Conservation (phyloP, 345 rosid species). For the Draba incana region DNA sequence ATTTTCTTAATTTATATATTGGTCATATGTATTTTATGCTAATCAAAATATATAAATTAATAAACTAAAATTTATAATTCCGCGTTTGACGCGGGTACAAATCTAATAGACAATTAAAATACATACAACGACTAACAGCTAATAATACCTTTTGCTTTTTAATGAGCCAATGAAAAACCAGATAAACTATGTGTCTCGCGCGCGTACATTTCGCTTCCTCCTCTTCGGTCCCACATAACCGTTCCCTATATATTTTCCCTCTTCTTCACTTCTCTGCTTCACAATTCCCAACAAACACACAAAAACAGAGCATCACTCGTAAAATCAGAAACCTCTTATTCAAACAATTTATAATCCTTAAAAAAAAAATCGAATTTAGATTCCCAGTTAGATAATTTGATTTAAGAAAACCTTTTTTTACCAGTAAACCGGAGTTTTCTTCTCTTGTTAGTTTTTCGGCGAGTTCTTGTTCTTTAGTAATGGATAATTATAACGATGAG, state of each 20-base stretch:
- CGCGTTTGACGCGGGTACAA: no score
- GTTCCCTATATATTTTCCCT: constrained; percentile 12
- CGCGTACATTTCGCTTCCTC: constrained; percentile 21
- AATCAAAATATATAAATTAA: no score
- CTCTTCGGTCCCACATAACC: constrained; percentile 38
- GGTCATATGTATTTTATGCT: no score
- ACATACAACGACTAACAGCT: constrained; percentile 6
- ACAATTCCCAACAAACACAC: constrained; percentile 23
- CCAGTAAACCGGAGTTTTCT: no score
- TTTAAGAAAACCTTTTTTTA: no score
- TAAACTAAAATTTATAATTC: no score
- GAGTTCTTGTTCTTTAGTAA: neutral
- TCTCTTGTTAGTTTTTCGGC: no score
- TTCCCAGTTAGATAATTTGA: no score
- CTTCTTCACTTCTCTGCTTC: constrained; percentile 29
- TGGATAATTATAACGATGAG: constrained; percentile 39
- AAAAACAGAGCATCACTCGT: constrained; percentile 22
- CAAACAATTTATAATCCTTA: no score
- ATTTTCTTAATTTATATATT: no score
- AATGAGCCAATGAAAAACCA: constrained; percentile 3
- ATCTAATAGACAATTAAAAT: no score
- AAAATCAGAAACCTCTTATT: neutral
- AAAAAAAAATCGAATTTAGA: no score
- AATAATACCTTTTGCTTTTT: neutral
- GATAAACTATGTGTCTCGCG: constrained; percentile 19